Base-by-base conservation (phyloP, 2,329 filamentous ascomycete genomes). In the Talaromyces piceae region DNA sequence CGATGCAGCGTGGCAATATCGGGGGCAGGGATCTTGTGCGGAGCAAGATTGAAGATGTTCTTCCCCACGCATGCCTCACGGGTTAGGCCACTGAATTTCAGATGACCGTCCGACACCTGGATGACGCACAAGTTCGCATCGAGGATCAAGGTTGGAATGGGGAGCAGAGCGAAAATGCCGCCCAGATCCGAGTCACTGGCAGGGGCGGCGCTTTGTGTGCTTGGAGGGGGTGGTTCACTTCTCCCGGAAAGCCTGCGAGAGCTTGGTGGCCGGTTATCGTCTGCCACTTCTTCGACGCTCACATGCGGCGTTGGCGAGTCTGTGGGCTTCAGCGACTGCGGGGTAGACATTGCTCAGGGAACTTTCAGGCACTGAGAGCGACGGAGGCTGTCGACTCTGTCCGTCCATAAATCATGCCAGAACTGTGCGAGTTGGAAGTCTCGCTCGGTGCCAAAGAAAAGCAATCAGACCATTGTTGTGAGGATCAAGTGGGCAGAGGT, bases 51-150 rank as follows among this genome's bases (percentile, higher is more conserved):
- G 56, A 72, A 63, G 27, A 75, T 65, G 51, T 63, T 67, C 26
- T 56, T 52, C 5, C 67, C 67, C 20, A 74, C 31, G 8, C 72
- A 58, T 23, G 67, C 57, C 5, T 69, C 63, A 43, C 68, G 65
- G 16, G 59, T 48, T 33, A 61, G 51, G 16, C 63, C 54, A 43
- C 67, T 71, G 20, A 70, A 55, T 4, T 57, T 50, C 20, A 70
- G 57, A 58, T 73, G 72, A 54, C 70, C 73, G 28, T 72, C 63
- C 3, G 76, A 78, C 3, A 73, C 67, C 47, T 74, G 61, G 18
- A 68, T 31, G n/a, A 73, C 58, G n/a, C 55, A 59, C 12, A 71
- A 56, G 6, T 64, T 58, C 5, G 63, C 56, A 51, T 73, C 64
- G 12, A 73, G 60, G 25, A 73, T 56, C n/a, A 71, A 56, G 1